Percentiles rank a stretch among this genome's conserved stretches.
Evolutionary conservation across 768 basidiomycete species (phyloP).

Genomic region (Amanita pseudoporphyria): DNA sequence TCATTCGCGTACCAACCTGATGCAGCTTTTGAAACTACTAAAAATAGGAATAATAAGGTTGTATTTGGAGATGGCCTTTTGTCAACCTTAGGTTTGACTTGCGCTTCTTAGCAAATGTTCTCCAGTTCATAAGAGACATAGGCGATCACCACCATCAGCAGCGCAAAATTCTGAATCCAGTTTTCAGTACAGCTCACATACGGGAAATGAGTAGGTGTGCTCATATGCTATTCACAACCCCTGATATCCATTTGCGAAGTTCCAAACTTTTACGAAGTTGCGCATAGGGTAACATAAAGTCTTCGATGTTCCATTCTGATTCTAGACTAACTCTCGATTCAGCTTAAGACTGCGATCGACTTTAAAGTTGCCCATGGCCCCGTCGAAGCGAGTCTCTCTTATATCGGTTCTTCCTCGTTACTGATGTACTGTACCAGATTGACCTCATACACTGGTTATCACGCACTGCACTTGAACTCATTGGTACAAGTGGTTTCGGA

Average conservation of each 20-base stretch:
- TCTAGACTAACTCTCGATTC: neutral
- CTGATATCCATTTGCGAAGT: constrained; percentile 12
- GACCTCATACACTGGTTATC: constrained; percentile 26
- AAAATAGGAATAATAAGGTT: neutral
- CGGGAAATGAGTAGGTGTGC: constrained; percentile 24
- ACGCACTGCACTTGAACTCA: constrained; percentile 36
- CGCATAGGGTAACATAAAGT: constrained; percentile 17
- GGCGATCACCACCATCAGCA: constrained; percentile 33
- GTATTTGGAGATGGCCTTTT: neutral
- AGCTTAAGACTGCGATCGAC: neutral
- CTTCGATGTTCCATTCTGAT: neutral
- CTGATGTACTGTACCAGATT: constrained; percentile 14
- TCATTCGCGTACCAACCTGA: neutral
- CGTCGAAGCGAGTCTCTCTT: neutral
- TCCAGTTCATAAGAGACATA: constrained; percentile 20
- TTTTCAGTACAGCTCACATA: constrained; percentile 32
- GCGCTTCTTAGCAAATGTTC: constrained; percentile 9
- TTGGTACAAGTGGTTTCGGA: constrained; percentile 39
- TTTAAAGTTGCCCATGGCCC: neutral
- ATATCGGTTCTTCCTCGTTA: neutral
- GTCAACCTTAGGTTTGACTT: neutral
- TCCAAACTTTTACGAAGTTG: constrained; percentile 23
- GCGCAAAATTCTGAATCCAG: constrained; percentile 34
- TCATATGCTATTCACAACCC: neutral
- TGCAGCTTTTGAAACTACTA: neutral